These are phyloP conservation scores for Oryza rufipogon DNA, from an alignment of 176 grass and related monocot genomes.

Conservation along the genomic window DNA sequence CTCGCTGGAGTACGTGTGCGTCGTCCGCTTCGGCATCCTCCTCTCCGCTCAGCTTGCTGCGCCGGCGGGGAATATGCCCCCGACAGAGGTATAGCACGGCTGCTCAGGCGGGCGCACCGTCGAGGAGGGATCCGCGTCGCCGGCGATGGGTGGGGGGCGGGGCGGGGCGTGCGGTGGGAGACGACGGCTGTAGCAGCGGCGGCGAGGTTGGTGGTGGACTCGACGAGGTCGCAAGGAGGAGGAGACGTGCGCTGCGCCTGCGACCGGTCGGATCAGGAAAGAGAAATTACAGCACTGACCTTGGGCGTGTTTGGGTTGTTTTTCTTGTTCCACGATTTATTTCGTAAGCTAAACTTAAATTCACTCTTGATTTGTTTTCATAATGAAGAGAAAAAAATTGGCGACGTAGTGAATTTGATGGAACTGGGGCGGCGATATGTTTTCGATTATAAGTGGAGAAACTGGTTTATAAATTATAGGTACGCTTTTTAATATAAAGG, in stretches of 20 bases:
- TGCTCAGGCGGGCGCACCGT: background rate
- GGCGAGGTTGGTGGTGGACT: background rate
- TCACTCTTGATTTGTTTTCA: too few relatives aligned
- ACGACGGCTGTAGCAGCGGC: constrained; percentile 9
- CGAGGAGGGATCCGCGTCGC: background rate
- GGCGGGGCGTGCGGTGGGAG: background rate
- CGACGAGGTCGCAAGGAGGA: too few relatives aligned
- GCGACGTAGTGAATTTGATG: too few relatives aligned
- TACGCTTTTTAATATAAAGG: too few relatives aligned
- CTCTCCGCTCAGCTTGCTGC: constrained; percentile 24
- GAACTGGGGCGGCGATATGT: too few relatives aligned
- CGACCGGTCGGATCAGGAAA: background rate
- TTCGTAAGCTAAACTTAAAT: too few relatives aligned
- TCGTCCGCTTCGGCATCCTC: constrained; percentile 96
- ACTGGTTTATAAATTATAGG: too few relatives aligned
- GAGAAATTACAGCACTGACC: background rate
- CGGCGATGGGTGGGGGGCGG: background rate
- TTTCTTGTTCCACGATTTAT: too few relatives aligned
- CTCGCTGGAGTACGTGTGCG: constrained; percentile 99
- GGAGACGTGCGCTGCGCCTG: background rate
- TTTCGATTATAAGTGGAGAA: too few relatives aligned
- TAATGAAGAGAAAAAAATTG: too few relatives aligned
- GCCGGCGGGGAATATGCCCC: background rate
- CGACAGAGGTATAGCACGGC: too few relatives aligned
- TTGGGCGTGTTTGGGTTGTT: too few relatives aligned